Percentiles rank a stretch among this genome's conserved stretches.
Conservation (phyloP, 2,329 filamentous ascomycete genomes). For the Monilinia aucupariae region DNA sequence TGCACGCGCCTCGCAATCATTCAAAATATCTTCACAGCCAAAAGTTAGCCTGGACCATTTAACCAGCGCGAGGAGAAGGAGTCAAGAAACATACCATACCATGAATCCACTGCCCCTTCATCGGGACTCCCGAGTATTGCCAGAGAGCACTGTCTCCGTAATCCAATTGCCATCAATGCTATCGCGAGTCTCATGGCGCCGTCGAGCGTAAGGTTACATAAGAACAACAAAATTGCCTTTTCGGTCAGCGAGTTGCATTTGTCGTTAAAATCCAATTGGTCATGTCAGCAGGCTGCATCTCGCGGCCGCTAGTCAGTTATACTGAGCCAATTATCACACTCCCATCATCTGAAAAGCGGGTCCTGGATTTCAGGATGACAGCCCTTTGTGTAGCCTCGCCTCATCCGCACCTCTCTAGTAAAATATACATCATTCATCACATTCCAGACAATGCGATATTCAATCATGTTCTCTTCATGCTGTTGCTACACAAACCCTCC, state of each 20-base stretch:
- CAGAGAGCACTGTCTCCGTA: neutral
- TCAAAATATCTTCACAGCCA: neutral
- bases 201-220: neutral
- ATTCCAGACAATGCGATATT: neutral
- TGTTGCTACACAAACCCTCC: neutral
- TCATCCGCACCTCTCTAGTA: neutral
- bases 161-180: neutral
- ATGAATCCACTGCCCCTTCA: neutral
- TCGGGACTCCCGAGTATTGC: neutral
- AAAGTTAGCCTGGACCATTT: neutral
- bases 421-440: neutral
- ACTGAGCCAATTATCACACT: neutral
- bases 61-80: neutral
- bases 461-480: neutral
- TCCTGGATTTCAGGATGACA: neutral
- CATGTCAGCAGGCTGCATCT: slow-evolving; percentile 1
- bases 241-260: slow-evolving; percentile 4
- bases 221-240: neutral
- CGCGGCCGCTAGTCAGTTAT: neutral
- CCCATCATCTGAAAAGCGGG: neutral
- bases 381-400: neutral
- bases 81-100: neutral
- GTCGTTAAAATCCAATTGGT: neutral
- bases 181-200: neutral
- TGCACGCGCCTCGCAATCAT: neutral